phyloP scores from a whole-genome alignment of 345 rosid genomes.

The Rhizophora apiculata region DNA sequence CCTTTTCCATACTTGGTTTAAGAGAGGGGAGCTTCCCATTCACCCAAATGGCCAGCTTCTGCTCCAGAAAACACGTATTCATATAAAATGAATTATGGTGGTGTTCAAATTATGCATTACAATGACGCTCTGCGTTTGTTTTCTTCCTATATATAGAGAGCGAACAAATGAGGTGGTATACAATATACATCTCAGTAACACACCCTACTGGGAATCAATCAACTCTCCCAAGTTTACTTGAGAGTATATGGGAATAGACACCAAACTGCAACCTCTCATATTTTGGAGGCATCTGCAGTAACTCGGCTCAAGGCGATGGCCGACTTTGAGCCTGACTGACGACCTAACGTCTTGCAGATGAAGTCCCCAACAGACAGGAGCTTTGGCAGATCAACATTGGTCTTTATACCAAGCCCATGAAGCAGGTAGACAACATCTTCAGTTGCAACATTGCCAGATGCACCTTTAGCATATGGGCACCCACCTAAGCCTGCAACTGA shows the following conservation, averaged over 20 bases:
- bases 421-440: slow-evolving; percentile 84
- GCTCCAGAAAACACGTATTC: too few species aligned
- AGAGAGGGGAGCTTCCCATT: too few species aligned
- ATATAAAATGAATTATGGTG: too few species aligned
- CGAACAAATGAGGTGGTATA: too few species aligned
- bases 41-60: too few species aligned
- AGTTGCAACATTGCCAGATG: slow-evolving; percentile 71
- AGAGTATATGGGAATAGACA: too few species aligned
- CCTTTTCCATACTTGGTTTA: too few species aligned
- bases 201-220: neutral
- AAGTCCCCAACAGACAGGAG: slow-evolving; percentile 62
- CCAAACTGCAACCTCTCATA: slow-evolving; percentile 28
- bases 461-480: slow-evolving; percentile 81
- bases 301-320: slow-evolving; percentile 49
- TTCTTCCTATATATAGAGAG: too few species aligned
- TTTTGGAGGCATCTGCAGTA: slow-evolving; percentile 67
- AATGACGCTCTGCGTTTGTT: too few species aligned
- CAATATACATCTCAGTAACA: neutral
- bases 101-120: too few species aligned
- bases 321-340: slow-evolving; percentile 57
- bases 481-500: slow-evolving; percentile 72
- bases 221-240: too few species aligned
- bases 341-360: slow-evolving; percentile 56
- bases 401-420: slow-evolving; percentile 61
- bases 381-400: slow-evolving; percentile 56